phyloP scores from a whole-genome alignment of 495 filamentous ascomycete species.

The Neurospora sp. region DNA sequence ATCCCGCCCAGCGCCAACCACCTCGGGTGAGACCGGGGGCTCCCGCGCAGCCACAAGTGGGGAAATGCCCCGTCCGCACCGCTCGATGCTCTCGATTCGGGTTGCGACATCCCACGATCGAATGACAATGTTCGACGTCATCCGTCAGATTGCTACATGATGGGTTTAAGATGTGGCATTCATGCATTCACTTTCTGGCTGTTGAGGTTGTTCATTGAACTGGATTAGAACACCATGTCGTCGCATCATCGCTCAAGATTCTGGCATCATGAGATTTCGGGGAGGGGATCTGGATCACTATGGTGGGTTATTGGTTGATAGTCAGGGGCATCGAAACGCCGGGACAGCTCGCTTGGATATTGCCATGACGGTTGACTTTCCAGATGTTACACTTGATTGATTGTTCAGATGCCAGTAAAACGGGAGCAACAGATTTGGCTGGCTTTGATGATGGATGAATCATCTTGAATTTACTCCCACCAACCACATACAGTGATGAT shows the following conservation, averaged over 20 bases:
- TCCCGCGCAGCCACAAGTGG: neutral
- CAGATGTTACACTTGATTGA: too few species aligned
- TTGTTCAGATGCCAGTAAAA: too few species aligned
- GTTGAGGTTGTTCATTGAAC: neutral
- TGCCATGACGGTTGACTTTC: too few species aligned
- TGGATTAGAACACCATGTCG: neutral
- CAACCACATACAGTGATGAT: too few species aligned
- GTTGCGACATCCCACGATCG: neutral
- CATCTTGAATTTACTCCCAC: too few species aligned
- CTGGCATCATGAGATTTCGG: neutral
- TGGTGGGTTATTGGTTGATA: neutral
- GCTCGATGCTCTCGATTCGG: neutral
- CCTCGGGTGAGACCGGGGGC: neutral
- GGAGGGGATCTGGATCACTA: neutral
- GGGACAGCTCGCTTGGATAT: too few species aligned
- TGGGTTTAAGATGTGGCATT: neutral
- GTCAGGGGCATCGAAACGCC: neutral
- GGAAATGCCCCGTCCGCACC: neutral
- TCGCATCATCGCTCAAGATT: neutral
- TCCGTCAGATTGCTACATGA: neutral
- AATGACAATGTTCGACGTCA: neutral
- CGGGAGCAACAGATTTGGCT: too few species aligned
- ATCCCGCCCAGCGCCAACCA: neutral
- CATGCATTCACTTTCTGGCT: neutral
- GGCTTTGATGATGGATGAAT: too few species aligned